A percentile compares a stretch with the other conserved stretches of the same genome.
These are phyloP conservation scores for Ampelomyces quisqualis DNA, from an alignment of 2,329 filamentous ascomycete species.

Conservation along the genomic window DNA sequence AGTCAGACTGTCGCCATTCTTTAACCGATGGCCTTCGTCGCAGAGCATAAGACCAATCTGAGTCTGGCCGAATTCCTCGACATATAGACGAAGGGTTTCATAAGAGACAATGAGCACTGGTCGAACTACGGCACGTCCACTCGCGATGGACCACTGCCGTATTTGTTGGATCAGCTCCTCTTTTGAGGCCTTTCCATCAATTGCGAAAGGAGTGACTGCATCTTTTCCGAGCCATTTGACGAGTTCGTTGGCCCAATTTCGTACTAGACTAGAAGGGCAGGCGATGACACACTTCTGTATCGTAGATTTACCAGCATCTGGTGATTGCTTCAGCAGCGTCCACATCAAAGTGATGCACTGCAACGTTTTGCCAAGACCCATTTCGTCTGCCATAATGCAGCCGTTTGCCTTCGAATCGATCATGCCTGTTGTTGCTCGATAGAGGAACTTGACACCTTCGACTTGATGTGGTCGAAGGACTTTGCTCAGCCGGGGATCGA, in stretches of 20 bases:
- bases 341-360: slow-evolving; percentile 97
- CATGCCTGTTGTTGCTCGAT: slow-evolving; percentile 90
- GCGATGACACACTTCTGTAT: slow-evolving; percentile 97
- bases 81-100: slow-evolving; percentile 88
- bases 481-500: slow-evolving; percentile 86
- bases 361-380: slow-evolving; percentile 95
- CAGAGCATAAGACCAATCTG: slow-evolving; percentile 91
- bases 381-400: slow-evolving; percentile 99
- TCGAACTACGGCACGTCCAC: slow-evolving; percentile 82
- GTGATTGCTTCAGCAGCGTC: slow-evolving; percentile 93
- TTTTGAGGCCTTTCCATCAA: slow-evolving; percentile 94
- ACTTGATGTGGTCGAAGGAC: slow-evolving; percentile 95
- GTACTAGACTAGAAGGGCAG: slow-evolving; percentile 92
- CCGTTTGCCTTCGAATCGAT: slow-evolving; percentile 91
- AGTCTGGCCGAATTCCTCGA: slow-evolving; percentile 84
- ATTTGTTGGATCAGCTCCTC: slow-evolving; percentile 88
- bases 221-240: slow-evolving; percentile 94
- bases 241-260: slow-evolving; percentile 97
- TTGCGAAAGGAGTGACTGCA: slow-evolving; percentile 88
- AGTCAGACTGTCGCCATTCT: slow-evolving; percentile 94
- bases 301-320: slow-evolving; percentile 87
- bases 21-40: slow-evolving; percentile 93
- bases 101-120: slow-evolving; percentile 98
- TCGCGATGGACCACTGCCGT: slow-evolving; percentile 91
- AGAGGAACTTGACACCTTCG: slow-evolving; percentile 97